Evolutionary conservation across 371 early-diverging fungal genomes (phyloP).

Genomic region (Paraphysoderma sedebokerense): DNA sequence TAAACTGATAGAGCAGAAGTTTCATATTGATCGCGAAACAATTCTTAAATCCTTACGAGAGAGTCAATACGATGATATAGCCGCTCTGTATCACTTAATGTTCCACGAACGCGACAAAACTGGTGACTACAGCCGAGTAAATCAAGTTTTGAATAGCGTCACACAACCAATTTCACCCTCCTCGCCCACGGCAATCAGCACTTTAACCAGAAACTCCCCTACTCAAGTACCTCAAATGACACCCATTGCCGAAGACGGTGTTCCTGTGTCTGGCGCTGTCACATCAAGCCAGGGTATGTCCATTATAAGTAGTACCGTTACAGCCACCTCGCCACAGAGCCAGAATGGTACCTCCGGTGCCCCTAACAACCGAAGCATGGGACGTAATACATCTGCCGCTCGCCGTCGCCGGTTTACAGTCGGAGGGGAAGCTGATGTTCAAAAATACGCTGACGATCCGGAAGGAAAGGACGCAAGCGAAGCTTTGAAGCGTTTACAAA

Average conservation of each 20-base stretch:
- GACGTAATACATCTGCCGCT: too few relatives aligned
- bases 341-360: too few relatives aligned
- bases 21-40: slow-evolving; percentile 19
- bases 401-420: slow-evolving; percentile 21
- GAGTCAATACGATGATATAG: slow-evolving; percentile 30
- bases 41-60: slow-evolving; percentile 22
- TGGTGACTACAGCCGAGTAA: slow-evolving; percentile 1
- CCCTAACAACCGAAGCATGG: too few relatives aligned
- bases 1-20: slow-evolving; percentile 19
- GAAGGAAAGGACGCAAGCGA: neutral
- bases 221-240: neutral
- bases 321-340: too few relatives aligned
- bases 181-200: neutral
- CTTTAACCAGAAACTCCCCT: neutral
- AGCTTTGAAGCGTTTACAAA: neutral
- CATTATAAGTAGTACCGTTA: too few relatives aligned
- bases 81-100: slow-evolving; percentile 31
- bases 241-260: slow-evolving; percentile 1
- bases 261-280: neutral
- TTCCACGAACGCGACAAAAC: slow-evolving; percentile 20
- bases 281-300: neutral
- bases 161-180: neutral
- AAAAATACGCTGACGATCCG: slow-evolving; percentile 12
- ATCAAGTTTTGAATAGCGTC: neutral
- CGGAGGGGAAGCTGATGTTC: slow-evolving; percentile 20